Evolutionary conservation across 2,329 filamentous ascomycete species (phyloP).

Genomic region (Curvularia sp.): DNA sequence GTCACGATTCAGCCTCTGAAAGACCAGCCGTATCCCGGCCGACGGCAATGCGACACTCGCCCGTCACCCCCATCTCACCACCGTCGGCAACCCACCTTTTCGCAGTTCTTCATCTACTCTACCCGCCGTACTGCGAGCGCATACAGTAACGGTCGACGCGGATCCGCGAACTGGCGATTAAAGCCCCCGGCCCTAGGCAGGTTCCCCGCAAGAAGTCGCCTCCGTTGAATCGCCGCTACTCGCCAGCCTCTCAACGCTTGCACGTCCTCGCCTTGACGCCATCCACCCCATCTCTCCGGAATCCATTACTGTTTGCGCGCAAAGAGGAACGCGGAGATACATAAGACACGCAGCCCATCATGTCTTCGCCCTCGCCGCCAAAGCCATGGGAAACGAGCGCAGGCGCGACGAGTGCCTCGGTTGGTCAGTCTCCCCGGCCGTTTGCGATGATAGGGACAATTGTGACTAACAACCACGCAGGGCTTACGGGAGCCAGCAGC

Average conservation of each 20-base stretch:
- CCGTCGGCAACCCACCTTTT: background rate
- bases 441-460: slow-evolving; percentile 21
- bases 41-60: slow-evolving; percentile 5
- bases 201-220: slow-evolving; percentile 19
- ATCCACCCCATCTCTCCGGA: slow-evolving; percentile 16
- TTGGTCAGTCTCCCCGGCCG: slow-evolving; percentile 41
- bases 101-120: background rate
- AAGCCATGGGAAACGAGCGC: slow-evolving; percentile 95
- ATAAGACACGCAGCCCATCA: slow-evolving; percentile 41
- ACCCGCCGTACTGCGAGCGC: slow-evolving; percentile 6
- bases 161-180: slow-evolving; percentile 20
- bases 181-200: slow-evolving; percentile 12
- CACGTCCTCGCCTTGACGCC: slow-evolving; percentile 18
- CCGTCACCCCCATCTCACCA: background rate
- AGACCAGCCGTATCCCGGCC: slow-evolving; percentile 31
- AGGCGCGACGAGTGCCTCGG: slow-evolving; percentile 57
- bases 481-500: slow-evolving; percentile 47
- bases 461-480: slow-evolving; percentile 40
- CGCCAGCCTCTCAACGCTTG: slow-evolving; percentile 12
- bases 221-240: slow-evolving; percentile 15
- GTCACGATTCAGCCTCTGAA: slow-evolving; percentile 29
- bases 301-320: slow-evolving; percentile 19
- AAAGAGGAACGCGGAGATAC: slow-evolving; percentile 29
- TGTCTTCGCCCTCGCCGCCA: slow-evolving; percentile 78
- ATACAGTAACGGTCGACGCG: slow-evolving; percentile 15